These are phyloP conservation scores for Myrica gale DNA, from an alignment of 306 rosid species.

Conservation along the genomic window DNA sequence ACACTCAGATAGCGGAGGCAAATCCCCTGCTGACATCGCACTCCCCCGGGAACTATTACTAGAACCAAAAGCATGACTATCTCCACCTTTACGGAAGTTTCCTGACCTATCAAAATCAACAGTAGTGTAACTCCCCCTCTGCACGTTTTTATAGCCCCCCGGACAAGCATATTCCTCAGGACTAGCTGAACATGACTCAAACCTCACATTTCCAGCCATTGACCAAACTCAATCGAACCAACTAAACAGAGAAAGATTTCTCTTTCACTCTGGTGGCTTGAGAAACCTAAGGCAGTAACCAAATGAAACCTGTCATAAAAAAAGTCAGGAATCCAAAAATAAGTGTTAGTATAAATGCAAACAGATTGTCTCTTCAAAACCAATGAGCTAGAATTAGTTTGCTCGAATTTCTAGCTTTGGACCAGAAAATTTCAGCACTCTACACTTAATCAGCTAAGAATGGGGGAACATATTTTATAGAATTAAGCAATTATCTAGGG, in stretches of 20 bases:
- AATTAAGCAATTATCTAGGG: background rate
- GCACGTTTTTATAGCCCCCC: conserved; percentile 52
- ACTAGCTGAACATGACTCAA: conserved; percentile 54
- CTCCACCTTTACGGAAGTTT: conserved; percentile 56
- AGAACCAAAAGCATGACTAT: conserved; percentile 45
- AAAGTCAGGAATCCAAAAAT: conserved; percentile 39
- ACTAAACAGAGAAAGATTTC: conserved; percentile 14
- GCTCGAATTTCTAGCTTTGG: conserved; percentile 19
- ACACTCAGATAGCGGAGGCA: conserved; percentile 48
- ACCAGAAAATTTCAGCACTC: background rate
- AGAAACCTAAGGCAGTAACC: conserved; percentile 10
- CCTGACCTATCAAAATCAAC: conserved; percentile 59
- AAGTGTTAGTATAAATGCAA: conserved; percentile 24
- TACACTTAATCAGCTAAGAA: conserved; percentile 16
- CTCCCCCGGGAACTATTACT: conserved; percentile 51
- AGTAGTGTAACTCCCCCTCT: conserved; percentile 44
- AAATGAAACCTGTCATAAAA: conserved; percentile 20
- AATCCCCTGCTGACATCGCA: conserved; percentile 44
- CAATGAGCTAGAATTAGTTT: conserved; percentile 19
- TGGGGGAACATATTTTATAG: background rate
- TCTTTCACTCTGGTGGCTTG: conserved; percentile 24
- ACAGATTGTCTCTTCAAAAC: conserved; percentile 33
- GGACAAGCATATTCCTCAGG: conserved; percentile 47
- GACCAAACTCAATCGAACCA: conserved; percentile 38
- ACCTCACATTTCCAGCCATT: conserved; percentile 72